These are phyloP conservation scores for Cladobotryum protrusum DNA, from an alignment of 2,329 filamentous ascomycete species.

Conservation along the genomic window DNA sequence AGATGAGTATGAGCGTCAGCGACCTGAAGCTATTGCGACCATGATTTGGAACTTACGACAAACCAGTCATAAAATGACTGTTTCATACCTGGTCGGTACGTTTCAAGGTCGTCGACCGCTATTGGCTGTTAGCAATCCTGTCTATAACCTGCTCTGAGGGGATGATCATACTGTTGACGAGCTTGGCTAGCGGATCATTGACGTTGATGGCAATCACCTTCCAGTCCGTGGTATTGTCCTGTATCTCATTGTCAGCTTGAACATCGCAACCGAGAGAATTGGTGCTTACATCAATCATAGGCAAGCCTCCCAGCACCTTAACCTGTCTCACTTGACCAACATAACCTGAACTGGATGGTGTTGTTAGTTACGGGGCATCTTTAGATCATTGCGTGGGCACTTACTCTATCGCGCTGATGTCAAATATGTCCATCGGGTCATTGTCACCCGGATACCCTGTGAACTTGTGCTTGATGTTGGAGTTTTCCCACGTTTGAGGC, in stretches of 20 bases:
- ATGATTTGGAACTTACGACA: conserved; percentile 20
- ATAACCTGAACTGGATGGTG: conserved; percentile 19
- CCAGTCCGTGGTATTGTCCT: conserved; percentile 31
- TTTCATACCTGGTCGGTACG: conserved; percentile 31
- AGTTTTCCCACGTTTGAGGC: conserved; percentile 39
- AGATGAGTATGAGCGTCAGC: conserved; percentile 1
- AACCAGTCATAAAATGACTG: conserved; percentile 34
- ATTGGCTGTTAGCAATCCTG: conserved; percentile 8
- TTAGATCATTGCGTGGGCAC: conserved; percentile 4
- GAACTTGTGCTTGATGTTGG: conserved; percentile 33
- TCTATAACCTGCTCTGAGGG: too few relatives aligned
- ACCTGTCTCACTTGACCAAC: conserved; percentile 36
- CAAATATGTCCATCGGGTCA: conserved; percentile 37
- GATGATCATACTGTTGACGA: conserved; percentile 26
- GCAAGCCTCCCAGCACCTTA: conserved; percentile 35
- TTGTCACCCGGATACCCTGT: conserved; percentile 35
- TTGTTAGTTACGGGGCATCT: background rate
- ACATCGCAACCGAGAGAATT: background rate
- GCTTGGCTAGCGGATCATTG: conserved; percentile 30
- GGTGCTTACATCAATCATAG: conserved; percentile 31
- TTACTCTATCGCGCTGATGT: conserved; percentile 29
- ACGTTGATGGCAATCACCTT: conserved; percentile 35
- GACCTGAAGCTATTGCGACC: too few relatives aligned
- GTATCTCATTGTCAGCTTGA: too few relatives aligned
- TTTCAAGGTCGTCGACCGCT: conserved; percentile 33